Conservation (phyloP, 352 stramenopile genomes). For the Phytophthora agathidicida region DNA sequence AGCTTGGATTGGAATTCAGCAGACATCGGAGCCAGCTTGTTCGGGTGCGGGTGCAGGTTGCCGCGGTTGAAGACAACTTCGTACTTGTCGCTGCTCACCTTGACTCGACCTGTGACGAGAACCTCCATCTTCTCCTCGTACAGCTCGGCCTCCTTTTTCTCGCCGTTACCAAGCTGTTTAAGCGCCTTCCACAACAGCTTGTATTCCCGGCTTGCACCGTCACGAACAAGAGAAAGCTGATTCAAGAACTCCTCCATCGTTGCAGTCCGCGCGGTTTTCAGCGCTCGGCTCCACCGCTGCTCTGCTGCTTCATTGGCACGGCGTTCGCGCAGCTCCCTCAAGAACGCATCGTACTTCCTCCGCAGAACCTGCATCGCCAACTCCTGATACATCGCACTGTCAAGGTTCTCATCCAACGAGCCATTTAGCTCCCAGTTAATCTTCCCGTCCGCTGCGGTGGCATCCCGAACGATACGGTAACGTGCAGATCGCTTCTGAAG, state of each 20-base stretch:
- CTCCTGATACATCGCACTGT: slow-evolving; percentile 22
- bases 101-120: slow-evolving; percentile 51
- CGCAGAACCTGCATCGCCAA: slow-evolving; percentile 53
- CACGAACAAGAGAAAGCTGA: slow-evolving; percentile 22
- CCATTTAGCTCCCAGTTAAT: slow-evolving; percentile 46
- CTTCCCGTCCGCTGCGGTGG: not conserved
- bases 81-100: slow-evolving; percentile 16
- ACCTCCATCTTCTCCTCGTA: slow-evolving; percentile 62
- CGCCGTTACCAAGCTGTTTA: slow-evolving; percentile 23
- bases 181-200: slow-evolving; percentile 60
- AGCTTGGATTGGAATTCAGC: slow-evolving; percentile 42
- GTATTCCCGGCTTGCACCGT: slow-evolving; percentile 44
- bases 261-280: slow-evolving; percentile 34
- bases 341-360: slow-evolving; percentile 59
- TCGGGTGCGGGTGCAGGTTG: slow-evolving; percentile 61
- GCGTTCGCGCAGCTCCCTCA: slow-evolving; percentile 46
- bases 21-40: slow-evolving; percentile 48
- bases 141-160: slow-evolving; percentile 31
- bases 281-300: slow-evolving; percentile 42
- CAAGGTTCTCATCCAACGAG: slow-evolving; percentile 29
- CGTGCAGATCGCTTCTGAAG: slow-evolving; percentile 63
- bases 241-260: slow-evolving; percentile 41
- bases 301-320: slow-evolving; percentile 43
- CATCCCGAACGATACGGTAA: slow-evolving; percentile 42
- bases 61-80: slow-evolving; percentile 68